Evolutionary conservation across 2,329 filamentous ascomycete species (phyloP).

Genomic region (Dothideomycetidae sp.): DNA sequence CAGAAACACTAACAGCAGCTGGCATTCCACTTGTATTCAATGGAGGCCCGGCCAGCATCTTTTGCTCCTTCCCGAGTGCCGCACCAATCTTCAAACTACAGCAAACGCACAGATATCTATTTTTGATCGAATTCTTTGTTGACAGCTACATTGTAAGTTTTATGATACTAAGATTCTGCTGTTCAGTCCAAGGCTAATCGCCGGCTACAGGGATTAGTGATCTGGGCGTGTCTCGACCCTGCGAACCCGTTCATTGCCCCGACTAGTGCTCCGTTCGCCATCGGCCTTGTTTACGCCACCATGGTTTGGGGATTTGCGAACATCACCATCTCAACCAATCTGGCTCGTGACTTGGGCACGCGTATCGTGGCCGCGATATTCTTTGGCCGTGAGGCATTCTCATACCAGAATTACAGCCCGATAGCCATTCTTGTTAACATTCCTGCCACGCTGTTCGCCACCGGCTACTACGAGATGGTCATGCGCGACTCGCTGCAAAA

Average conservation of each 20-base stretch:
- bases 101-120: slow-evolving; percentile 41
- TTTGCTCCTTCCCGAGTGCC: slow-evolving; percentile 33
- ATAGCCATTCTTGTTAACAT: slow-evolving; percentile 44
- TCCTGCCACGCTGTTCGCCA: slow-evolving; percentile 42
- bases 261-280: slow-evolving; percentile 36
- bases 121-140: slow-evolving; percentile 46
- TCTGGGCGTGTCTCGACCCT: slow-evolving; percentile 44
- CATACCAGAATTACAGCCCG: slow-evolving; percentile 34
- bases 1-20: slow-evolving; percentile 26
- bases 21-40: slow-evolving; percentile 30
- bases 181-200: too few species aligned
- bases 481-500: slow-evolving; percentile 39
- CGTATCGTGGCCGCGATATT: slow-evolving; percentile 46
- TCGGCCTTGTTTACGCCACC: slow-evolving; percentile 41
- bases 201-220: slow-evolving; percentile 32
- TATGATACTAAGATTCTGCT: not conserved
- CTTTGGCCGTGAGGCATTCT: slow-evolving; percentile 38
- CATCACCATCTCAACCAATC: slow-evolving; percentile 42
- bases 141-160: slow-evolving; percentile 38
- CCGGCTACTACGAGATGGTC: slow-evolving; percentile 40
- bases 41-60: slow-evolving; percentile 39
- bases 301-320: slow-evolving; percentile 42
- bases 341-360: slow-evolving; percentile 45
- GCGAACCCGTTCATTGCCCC: slow-evolving; percentile 44
- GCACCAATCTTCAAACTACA: slow-evolving; percentile 24